Evolutionary conservation across 208 protist species (phyloP).

Genomic region (Crithidia sp.): DNA sequence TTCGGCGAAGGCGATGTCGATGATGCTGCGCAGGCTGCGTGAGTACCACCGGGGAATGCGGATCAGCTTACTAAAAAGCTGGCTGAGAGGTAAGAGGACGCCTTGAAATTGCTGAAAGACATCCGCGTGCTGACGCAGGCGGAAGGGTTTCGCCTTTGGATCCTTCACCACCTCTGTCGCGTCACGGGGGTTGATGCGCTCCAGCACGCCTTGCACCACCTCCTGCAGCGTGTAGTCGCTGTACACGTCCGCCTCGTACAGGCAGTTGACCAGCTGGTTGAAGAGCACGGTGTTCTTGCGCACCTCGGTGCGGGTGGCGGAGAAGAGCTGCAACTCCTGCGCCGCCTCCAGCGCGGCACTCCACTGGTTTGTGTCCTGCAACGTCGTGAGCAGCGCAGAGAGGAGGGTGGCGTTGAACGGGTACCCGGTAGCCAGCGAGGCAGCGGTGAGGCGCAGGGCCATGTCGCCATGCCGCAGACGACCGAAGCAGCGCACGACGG

Average conservation of each 20-base stretch:
- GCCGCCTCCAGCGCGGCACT: constrained; percentile 53
- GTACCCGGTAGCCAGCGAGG: constrained; percentile 61
- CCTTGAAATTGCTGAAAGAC: constrained; percentile 52
- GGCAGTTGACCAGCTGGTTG: constrained; percentile 55
- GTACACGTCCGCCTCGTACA: constrained; percentile 76
- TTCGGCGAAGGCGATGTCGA: constrained; percentile 37
- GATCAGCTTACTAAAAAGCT: constrained; percentile 52
- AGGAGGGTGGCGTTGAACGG: constrained; percentile 51
- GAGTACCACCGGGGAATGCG: constrained; percentile 55
- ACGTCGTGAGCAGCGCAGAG: constrained; percentile 48
- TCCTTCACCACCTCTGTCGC: neutral
- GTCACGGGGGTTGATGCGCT: constrained; percentile 56
- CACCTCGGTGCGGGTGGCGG: constrained; percentile 42
- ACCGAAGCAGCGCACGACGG: constrained; percentile 67
- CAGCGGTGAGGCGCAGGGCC: constrained; percentile 54
- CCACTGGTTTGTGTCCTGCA: constrained; percentile 65
- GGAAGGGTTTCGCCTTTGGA: constrained; percentile 45
- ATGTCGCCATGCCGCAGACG: constrained; percentile 32
- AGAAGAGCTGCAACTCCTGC: constrained; percentile 56
- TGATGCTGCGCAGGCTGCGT: constrained; percentile 43
- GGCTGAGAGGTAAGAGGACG: constrained; percentile 52
- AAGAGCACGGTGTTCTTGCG: constrained; percentile 38
- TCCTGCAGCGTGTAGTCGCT: constrained; percentile 49
- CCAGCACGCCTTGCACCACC: constrained; percentile 58
- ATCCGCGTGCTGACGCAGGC: constrained; percentile 50